Conservation (phyloP, 2,329 filamentous ascomycete species). For the Fusarium decemcellulare region DNA sequence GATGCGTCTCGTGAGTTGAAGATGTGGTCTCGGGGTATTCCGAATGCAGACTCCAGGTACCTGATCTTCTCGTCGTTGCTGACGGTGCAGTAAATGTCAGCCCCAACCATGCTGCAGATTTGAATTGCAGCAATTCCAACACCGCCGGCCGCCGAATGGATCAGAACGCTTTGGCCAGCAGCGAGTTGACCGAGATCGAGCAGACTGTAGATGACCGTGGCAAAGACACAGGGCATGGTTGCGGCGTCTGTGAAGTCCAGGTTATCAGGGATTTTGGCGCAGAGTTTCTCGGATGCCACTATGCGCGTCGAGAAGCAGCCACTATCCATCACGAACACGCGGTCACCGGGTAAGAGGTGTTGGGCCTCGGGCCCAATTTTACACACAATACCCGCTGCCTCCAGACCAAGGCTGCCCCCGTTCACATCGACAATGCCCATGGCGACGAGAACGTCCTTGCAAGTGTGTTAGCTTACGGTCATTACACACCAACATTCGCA, state of each 20-base stretch:
- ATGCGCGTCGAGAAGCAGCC: background rate
- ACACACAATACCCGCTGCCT: background rate
- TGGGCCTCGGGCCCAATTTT: background rate
- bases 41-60: constrained; percentile 48
- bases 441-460: background rate
- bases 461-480: background rate
- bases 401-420: background rate
- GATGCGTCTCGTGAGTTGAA: constrained; percentile 50
- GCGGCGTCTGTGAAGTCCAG: constrained; percentile 31
- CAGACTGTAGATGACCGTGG: background rate
- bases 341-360: background rate
- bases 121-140: background rate
- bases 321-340: background rate
- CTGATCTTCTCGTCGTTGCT: constrained; percentile 48
- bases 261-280: background rate
- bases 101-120: background rate
- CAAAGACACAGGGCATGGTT: background rate
- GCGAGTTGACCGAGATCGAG: background rate
- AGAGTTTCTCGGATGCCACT: background rate
- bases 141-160: background rate
- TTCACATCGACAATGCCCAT: background rate
- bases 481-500: background rate
- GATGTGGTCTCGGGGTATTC: constrained; percentile 50
- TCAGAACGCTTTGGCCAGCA: background rate
- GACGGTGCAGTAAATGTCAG: constrained; percentile 48